Conservation (phyloP, 306 rosid species). For the Fragaria iinumae region DNA sequence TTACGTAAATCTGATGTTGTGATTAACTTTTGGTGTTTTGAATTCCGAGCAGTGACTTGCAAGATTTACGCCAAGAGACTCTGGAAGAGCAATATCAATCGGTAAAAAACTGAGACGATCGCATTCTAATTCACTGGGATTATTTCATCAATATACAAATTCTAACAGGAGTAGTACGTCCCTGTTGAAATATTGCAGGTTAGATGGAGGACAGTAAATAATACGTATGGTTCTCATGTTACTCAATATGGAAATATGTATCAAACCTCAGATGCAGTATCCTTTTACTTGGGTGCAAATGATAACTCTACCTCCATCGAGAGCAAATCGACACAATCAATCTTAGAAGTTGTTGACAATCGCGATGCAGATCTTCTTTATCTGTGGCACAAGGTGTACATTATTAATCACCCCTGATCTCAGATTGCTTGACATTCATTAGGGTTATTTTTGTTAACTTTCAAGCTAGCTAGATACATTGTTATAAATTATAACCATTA, state of each 20-base stretch:
- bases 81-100: background rate
- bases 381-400: slow-evolving; percentile 37
- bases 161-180: background rate
- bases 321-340: background rate
- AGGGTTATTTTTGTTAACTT: background rate
- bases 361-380: slow-evolving; percentile 44
- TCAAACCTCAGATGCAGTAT: slow-evolving; percentile 16
- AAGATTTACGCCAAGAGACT: background rate
- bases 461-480: background rate
- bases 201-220: background rate
- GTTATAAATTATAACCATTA: background rate
- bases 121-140: background rate
- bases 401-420: background rate
- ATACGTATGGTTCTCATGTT: slow-evolving; percentile 39
- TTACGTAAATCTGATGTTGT: background rate
- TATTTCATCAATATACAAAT: background rate
- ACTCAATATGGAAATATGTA: slow-evolving; percentile 45
- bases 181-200: background rate
- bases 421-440: background rate
- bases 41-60: background rate
- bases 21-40: background rate
- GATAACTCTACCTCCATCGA: background rate
- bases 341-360: slow-evolving; percentile 26
- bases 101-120: background rate
- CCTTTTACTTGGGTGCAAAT: slow-evolving; percentile 39